A percentile compares a stretch with the other conserved stretches of the same genome.
These are phyloP conservation scores for Kwoniella bestiolae DNA, from an alignment of 768 basidiomycete genomes.

Conservation along the genomic window DNA sequence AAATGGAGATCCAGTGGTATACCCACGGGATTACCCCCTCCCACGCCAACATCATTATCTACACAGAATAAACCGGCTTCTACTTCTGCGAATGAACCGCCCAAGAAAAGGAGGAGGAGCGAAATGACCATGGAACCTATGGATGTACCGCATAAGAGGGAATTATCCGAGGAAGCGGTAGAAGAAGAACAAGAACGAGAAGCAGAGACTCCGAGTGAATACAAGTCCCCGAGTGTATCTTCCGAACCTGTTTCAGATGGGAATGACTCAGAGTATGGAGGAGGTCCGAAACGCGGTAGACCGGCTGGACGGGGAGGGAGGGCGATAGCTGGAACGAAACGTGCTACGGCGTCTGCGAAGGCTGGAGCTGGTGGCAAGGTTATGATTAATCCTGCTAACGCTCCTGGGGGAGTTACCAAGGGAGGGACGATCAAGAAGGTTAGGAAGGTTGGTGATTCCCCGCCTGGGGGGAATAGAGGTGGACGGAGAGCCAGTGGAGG, in stretches of 20 bases:
- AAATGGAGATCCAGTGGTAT: constrained; percentile 49
- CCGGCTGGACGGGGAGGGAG: constrained; percentile 1
- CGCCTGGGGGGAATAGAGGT: constrained; percentile 23
- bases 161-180: constrained; percentile 7
- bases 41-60: neutral
- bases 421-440: constrained; percentile 30
- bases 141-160: constrained; percentile 23
- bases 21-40: constrained; percentile 26
- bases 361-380: neutral
- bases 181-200: constrained; percentile 4
- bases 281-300: constrained; percentile 13
- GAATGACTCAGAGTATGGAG: constrained; percentile 28
- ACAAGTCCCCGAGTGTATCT: constrained; percentile 3
- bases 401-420: constrained; percentile 25
- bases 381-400: constrained; percentile 10
- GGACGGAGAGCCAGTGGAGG: constrained; percentile 12
- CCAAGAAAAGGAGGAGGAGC: constrained; percentile 33
- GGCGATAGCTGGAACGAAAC: neutral
- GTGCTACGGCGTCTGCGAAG: neutral
- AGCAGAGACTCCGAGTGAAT: constrained; percentile 14
- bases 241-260: constrained; percentile 16
- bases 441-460: constrained; percentile 22
- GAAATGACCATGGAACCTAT: constrained; percentile 31
- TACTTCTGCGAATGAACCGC: constrained; percentile 15
- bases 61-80: neutral